Evolutionary conservation across 2,329 filamentous ascomycete species (phyloP).

Genomic region (Diplocarpon mali): DNA sequence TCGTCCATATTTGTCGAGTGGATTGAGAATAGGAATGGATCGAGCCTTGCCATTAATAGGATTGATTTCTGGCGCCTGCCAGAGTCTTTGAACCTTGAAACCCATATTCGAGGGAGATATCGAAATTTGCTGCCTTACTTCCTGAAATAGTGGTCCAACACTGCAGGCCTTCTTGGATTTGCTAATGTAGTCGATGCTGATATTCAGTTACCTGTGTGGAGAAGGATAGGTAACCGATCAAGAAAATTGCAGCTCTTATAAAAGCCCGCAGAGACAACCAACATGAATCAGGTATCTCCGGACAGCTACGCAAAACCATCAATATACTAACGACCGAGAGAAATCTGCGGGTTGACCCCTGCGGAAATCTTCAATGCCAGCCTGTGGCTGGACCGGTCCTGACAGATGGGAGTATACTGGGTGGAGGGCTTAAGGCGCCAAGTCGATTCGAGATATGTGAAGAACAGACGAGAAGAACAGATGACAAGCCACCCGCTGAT

Average conservation of each 20-base stretch:
- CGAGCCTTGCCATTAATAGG: slow-evolving; percentile 75
- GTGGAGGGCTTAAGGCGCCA: neutral
- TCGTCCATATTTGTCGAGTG: slow-evolving; percentile 67
- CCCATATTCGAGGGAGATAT: slow-evolving; percentile 11
- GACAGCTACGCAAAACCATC: slow-evolving; percentile 3
- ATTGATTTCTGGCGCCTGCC: slow-evolving; percentile 37
- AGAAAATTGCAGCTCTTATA: slow-evolving; percentile 9
- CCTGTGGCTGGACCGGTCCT: neutral
- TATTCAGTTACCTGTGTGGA: neutral
- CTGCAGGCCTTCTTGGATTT: neutral
- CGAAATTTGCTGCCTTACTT: no score
- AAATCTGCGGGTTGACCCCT: slow-evolving; percentile 15
- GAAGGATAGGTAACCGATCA: neutral
- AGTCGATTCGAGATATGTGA: neutral
- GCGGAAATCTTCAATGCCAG: slow-evolving; percentile 12
- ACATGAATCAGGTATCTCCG: slow-evolving; percentile 20
- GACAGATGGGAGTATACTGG: neutral
- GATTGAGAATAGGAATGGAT: slow-evolving; percentile 69
- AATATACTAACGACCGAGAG: slow-evolving; percentile 1
- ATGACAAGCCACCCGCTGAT: neutral
- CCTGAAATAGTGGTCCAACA: no score
- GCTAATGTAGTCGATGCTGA: neutral
- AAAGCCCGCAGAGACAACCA: slow-evolving; percentile 10
- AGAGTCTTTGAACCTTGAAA: slow-evolving; percentile 20
- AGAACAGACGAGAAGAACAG: neutral